phyloP scores from a whole-genome alignment of 2,329 filamentous ascomycete species.

The Karstenula rhodostoma region DNA sequence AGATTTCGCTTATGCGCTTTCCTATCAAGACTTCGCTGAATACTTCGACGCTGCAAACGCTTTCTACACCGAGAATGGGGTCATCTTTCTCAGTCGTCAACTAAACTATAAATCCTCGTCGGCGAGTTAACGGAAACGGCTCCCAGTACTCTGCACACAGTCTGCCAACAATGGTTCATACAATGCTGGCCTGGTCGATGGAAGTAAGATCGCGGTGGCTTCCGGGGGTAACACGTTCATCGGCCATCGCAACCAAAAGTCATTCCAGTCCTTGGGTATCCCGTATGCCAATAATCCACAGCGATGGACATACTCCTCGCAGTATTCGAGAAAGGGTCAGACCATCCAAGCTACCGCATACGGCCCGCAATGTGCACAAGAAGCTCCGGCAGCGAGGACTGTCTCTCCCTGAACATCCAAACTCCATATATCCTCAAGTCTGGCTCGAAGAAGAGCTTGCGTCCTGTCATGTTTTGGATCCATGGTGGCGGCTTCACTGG shows the following conservation, averaged over 20 bases:
- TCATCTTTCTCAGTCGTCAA: constrained; percentile 47
- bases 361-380: constrained; percentile 56
- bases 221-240: constrained; percentile 57
- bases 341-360: constrained; percentile 57
- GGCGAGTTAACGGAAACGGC: constrained; percentile 29
- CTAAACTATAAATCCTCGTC: constrained; percentile 47
- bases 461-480: constrained; percentile 61
- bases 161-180: constrained; percentile 50
- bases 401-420: constrained; percentile 60
- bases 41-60: constrained; percentile 46
- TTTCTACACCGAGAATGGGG: constrained; percentile 55
- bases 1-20: constrained; percentile 57
- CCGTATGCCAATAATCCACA: constrained; percentile 55
- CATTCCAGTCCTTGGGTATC: constrained; percentile 55
- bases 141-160: constrained; percentile 63
- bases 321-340: constrained; percentile 56
- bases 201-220: constrained; percentile 48
- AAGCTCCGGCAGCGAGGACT: constrained; percentile 55
- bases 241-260: constrained; percentile 63
- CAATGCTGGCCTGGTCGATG: constrained; percentile 32
- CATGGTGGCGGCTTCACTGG: constrained; percentile 65
- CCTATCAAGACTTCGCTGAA: constrained; percentile 56
- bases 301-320: constrained; percentile 57
- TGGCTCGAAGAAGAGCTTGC: constrained; percentile 50
- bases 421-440: constrained; percentile 50